These are phyloP conservation scores for Saccharum spontaneum DNA, from an alignment of 176 grass and related monocot species.

Conservation along the genomic window DNA sequence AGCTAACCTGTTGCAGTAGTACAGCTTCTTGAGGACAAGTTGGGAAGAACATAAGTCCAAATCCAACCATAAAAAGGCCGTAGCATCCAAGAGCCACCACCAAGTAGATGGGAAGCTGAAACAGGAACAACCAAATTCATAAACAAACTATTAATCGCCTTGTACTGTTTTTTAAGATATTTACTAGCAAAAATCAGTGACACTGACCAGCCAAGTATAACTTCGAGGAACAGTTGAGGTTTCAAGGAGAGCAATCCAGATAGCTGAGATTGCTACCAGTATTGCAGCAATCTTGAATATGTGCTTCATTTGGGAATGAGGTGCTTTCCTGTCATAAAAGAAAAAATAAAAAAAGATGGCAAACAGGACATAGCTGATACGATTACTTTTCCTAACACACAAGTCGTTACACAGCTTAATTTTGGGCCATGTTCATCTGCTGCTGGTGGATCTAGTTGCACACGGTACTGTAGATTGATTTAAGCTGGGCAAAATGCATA, in stretches of 20 bases:
- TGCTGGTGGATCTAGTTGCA: background rate
- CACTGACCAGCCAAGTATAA: conserved; percentile 86
- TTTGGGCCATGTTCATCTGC: background rate
- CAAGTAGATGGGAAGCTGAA: conserved; percentile 87
- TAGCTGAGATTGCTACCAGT: conserved; percentile 53
- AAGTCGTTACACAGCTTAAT: background rate
- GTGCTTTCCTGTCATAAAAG: conserved; percentile 11
- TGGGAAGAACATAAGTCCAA: conserved; percentile 93
- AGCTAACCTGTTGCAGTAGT: conserved; percentile 75
- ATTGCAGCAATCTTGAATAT: conserved; percentile 56
- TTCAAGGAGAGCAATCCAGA: conserved; percentile 65
- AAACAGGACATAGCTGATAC: background rate
- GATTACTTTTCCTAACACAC: background rate
- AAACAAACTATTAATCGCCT: background rate
- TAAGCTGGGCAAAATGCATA: background rate
- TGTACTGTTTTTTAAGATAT: background rate
- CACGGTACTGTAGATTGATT: background rate
- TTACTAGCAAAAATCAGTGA: background rate
- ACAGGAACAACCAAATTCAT: background rate
- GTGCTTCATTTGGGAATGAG: conserved; percentile 35
- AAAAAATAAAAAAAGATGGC: background rate
- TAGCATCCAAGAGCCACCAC: conserved; percentile 84
- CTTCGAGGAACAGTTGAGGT: conserved; percentile 62
- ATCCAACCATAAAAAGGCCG: conserved; percentile 90
- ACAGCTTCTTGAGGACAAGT: conserved; percentile 82